phyloP scores from a whole-genome alignment of 139 green algal species.

The Tetratostichococcus sp. region DNA sequence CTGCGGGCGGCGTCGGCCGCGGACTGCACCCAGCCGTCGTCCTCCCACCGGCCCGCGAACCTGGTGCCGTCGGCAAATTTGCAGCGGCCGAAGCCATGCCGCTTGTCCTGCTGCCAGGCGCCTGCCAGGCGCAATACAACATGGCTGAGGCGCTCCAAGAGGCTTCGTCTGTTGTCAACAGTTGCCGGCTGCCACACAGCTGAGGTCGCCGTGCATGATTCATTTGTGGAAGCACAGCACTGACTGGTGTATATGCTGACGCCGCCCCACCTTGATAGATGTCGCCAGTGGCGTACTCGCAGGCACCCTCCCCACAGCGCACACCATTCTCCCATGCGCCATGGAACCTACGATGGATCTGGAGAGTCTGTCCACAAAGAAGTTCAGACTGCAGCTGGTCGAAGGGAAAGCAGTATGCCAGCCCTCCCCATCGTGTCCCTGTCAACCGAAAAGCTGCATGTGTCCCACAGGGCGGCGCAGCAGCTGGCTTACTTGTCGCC shows the following conservation, averaged over 20 bases:
- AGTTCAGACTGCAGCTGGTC: too few species aligned
- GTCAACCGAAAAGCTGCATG: too few species aligned
- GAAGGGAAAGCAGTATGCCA: too few species aligned
- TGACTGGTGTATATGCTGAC: too few species aligned
- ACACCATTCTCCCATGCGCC: slow-evolving; percentile 53
- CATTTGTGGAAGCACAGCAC: too few species aligned
- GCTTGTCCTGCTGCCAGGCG: slow-evolving; percentile 54
- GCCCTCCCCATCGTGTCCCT: too few species aligned
- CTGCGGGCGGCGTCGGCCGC: slow-evolving; percentile 47
- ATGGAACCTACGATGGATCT: neutral
- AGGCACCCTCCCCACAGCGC: slow-evolving; percentile 38
- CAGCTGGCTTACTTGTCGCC: slow-evolving; percentile 33
- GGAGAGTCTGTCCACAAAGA: too few species aligned
- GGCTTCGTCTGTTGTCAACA: too few species aligned
- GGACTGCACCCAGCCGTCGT: slow-evolving; percentile 76
- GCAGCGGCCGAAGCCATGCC: slow-evolving; percentile 45
- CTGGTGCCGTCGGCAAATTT: slow-evolving; percentile 62
- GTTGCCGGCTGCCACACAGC: too few species aligned
- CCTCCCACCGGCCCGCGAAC: slow-evolving; percentile 72
- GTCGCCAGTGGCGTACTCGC: slow-evolving; percentile 46
- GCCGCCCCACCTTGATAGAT: slow-evolving; percentile 47
- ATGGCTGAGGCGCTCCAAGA: too few species aligned
- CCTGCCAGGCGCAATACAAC: slow-evolving; percentile 9
- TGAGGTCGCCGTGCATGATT: too few species aligned
- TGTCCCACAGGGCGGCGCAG: too few species aligned